Evolutionary conservation across 352 stramenopile species (phyloP), one percentile per base, ranked within the genome.

Genomic region (Globisporangium okanoganense): DNA sequence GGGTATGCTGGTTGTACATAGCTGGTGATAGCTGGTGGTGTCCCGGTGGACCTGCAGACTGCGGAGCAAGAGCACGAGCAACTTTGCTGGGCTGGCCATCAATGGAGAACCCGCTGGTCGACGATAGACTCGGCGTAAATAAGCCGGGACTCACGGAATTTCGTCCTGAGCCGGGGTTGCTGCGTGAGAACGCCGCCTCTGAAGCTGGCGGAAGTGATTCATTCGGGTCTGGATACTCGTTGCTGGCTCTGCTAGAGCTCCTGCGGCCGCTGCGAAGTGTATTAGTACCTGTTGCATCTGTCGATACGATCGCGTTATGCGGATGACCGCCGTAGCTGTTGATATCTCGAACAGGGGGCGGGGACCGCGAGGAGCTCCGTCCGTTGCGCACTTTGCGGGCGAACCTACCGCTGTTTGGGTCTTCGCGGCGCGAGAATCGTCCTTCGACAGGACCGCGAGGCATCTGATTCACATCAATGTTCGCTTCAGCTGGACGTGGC

Each of bases 161-260:
- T 33, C 57, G 36, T n/a, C 33, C 36, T 29, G 45, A 56, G 7
- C 48, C 43, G 8, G 24, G 9, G 29, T 56, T n/a, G 43, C 52
- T 55, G 20, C 36, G 58, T 14, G n/a, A 20, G 33, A 38, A 61
- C 9, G 14, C 29, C 25, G 5, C 40, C 35, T 56, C 40, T 25
- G 35, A 25, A 35, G 13, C 49, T 22, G 12, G 25, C n/a, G 27
- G 16, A 24, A 24, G 35, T 20, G 20, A 44, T 16, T 24, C n/a
- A 20, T 29, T 49, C n/a, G n/a, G 18, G 6, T 64, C 35, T n/a
- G 29, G 20, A 38, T 64, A 64, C 27, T 64, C 58, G 27, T 36
- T 58, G 16, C 38, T 64, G 22, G 18, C n/a, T 53, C 58, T 44
- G 13, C 58, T 64, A 3, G 45, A 57, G 33, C 48, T 58, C 25